Base-by-base conservation (phyloP, 495 filamentous ascomycete genomes). In the Coniosporium apollinis region DNA sequence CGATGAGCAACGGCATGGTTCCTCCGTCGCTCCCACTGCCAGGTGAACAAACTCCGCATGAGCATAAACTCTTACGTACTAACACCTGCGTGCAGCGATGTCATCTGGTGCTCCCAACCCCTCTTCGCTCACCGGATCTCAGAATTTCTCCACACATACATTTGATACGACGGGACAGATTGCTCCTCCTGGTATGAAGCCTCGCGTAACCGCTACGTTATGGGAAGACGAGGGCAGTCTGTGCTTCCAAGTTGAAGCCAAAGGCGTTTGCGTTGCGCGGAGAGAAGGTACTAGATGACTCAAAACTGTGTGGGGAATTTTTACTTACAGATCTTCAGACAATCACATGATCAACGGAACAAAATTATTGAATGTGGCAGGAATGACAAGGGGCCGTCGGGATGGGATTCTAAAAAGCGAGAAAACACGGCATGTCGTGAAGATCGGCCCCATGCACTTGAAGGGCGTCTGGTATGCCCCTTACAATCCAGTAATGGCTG, bases 271-370 rank as follows among this genome's bases (percentile, higher is more conserved):
- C 55, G 89, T 97, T 28, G 89, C 89, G 33, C 69, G 89, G 33
- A 65, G 89, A 49, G 89, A 97, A 70, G 86, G 86, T 94, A 57
- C 55, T 68, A 49, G 42, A 11, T 19, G 4, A n/a, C 9, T 7
- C 31, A 9, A 34, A 21, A 18, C 19, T 35, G 15, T 35, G 21
- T 22, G 36, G 15, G 14, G 19, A 25, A 38, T 50, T 17, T 40
- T 38, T 13, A 21, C 41, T 17, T 34, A 30, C 38, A 52, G 51
- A n/a, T n/a, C 45, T 30, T n/a, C 49, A 93, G 89, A 97, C 47
- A 97, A 97, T 54, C 81, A 91, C 48, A 94, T 97, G 86, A 94
- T 97, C 57, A 97, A 97, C 48, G 89, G 89, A 6, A 97, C 89
- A 3, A 97, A 97, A 55, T 61, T 97, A 34, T 62, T 97, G 31